Conservation (phyloP, 1,139 yeast species). For the Saccharomycopsis hybrid region DNA sequence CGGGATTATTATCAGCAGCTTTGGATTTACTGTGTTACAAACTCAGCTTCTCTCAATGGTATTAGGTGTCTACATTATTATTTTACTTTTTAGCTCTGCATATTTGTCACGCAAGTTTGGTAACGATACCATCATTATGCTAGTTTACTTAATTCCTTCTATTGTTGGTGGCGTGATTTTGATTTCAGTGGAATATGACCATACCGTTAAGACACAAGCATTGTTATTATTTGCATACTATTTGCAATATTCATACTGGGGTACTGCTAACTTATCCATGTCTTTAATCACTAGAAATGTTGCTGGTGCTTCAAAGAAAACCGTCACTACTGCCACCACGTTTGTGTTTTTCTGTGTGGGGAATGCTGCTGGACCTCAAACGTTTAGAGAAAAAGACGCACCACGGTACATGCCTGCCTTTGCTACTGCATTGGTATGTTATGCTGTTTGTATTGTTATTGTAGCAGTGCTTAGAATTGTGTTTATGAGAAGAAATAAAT, state of each 20-base stretch:
- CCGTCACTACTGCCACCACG: conserved; percentile 49
- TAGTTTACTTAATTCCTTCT: conserved; percentile 24
- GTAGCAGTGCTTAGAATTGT: conserved; percentile 32
- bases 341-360: conserved; percentile 59
- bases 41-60: conserved; percentile 41
- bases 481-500: conserved; percentile 39
- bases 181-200: conserved; percentile 25
- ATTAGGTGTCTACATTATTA: conserved; percentile 37
- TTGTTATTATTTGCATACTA: conserved; percentile 28
- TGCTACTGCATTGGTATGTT: conserved; percentile 39
- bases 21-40: conserved; percentile 37
- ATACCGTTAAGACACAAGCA: conserved; percentile 26
- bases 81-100: conserved; percentile 24
- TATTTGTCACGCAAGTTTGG: conserved; percentile 11
- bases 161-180: conserved; percentile 28
- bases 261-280: conserved; percentile 45
- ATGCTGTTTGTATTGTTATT: conserved; percentile 33
- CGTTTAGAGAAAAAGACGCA: conserved; percentile 46
- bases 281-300: conserved; percentile 40
- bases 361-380: conserved; percentile 66
- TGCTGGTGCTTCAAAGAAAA: conserved; percentile 64
- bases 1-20: conserved; percentile 32
- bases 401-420: conserved; percentile 50
- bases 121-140: conserved; percentile 6
- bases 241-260: conserved; percentile 25